Evolutionary conservation across 148 eudicot genomes (phyloP), one percentile per base, ranked within the genome.

Genomic region (Rhododendron vialii): DNA sequence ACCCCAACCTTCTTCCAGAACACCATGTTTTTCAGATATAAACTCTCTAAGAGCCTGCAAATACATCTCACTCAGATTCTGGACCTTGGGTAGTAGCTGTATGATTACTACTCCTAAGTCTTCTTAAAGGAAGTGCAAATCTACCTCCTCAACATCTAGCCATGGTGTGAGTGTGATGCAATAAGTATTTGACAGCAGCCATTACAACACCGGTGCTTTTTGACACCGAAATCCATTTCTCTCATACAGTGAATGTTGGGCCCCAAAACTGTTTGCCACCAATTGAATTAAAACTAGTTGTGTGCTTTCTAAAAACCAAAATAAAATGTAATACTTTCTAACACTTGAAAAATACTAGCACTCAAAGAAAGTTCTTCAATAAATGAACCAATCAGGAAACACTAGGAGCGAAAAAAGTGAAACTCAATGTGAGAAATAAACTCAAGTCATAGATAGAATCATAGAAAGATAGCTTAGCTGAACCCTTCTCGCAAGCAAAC

Each of bases 11-110:
- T 92, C 89, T 81, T 35, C 30, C 30, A 30, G 41, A 38, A 38
- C 41, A 38, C 92, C 94, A 87, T 86, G 87, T 78, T 91, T 91
- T 85, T 86, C 88, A 83, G 85, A 84, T 80, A 93, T 85, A 85
- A 88, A 92, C 57, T 90, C 91, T 84, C 87, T 91, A 84, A 92
- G 94, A 78, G 93, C 88, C 89, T 90, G 89, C 89, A 92, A 82
- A 84, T 88, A 65, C 73, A 80, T 88, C 88, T 89, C 87, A 75
- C 80, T 86, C 71, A 86, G 84, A 84, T 88, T 86, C 86, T 84
- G 89, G 75, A 47, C 89, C 89, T 33, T 83, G 87, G 67, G 80
- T 87, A 77, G 82, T 69, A 67, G 85, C 67, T 81, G 86, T 87
- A n/a, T 76, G 80, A 82, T 90, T 69, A 82, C 51, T 87, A 93